Percentiles rank a stretch among this genome's conserved stretches.
These are phyloP conservation scores for Suillus sp. DNA, from an alignment of 768 basidiomycete species.

Conservation along the genomic window DNA sequence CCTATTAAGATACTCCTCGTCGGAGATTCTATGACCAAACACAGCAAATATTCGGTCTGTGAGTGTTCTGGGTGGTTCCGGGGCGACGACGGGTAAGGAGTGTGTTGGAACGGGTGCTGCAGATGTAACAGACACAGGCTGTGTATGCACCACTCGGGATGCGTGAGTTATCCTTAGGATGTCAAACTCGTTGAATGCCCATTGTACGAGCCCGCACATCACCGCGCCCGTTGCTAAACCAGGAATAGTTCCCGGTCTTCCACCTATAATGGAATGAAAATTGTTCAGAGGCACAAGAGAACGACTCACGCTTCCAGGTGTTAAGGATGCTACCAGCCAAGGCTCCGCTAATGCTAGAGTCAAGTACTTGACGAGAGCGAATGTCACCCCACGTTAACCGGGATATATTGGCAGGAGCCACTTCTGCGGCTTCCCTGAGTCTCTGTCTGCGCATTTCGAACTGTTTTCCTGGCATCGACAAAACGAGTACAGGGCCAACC, in stretches of 20 bases:
- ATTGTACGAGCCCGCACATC: constrained; percentile 64
- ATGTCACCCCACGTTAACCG: constrained; percentile 52
- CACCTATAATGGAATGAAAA: constrained; percentile 47
- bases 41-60: constrained; percentile 40
- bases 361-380: constrained; percentile 61
- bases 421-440: constrained; percentile 25
- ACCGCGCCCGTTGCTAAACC: constrained; percentile 63
- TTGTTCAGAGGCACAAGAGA: constrained; percentile 9
- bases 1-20: constrained; percentile 70
- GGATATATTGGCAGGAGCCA: constrained; percentile 20
- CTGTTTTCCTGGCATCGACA: constrained; percentile 46
- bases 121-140: constrained; percentile 3
- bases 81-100: background rate
- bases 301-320: constrained; percentile 59
- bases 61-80: constrained; percentile 21
- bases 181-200: constrained; percentile 67
- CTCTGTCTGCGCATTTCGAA: constrained; percentile 45
- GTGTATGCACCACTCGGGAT: constrained; percentile 34
- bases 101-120: background rate
- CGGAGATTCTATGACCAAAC: constrained; percentile 50
- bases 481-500: constrained; percentile 63
- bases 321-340: constrained; percentile 62
- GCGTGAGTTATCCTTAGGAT: constrained; percentile 62
- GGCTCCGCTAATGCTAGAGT: constrained; percentile 74
- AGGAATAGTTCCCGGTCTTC: constrained; percentile 54